Conservation (phyloP, 2,329 filamentous ascomycete genomes). For the Alternaria sp. region DNA sequence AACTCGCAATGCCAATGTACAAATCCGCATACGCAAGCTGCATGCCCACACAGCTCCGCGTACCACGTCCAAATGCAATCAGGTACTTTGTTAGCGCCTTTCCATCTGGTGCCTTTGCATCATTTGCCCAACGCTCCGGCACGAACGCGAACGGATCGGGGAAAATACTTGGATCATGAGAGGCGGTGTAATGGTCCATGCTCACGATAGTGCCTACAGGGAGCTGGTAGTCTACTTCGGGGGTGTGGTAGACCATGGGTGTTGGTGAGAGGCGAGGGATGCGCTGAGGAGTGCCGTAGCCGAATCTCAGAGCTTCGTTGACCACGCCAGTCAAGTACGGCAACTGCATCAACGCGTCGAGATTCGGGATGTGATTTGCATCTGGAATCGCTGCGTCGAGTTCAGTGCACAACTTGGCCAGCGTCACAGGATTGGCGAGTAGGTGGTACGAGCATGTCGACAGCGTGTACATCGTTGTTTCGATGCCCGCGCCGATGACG, state of each 20-base stretch:
- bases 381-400: constrained; percentile 12
- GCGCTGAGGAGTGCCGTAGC: constrained; percentile 22
- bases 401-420: not conserved
- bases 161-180: constrained; percentile 33
- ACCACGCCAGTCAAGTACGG: not conserved
- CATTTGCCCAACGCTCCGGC: not conserved
- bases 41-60: constrained; percentile 17
- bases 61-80: constrained; percentile 16
- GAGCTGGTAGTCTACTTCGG: constrained; percentile 15
- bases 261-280: not conserved
- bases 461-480: constrained; percentile 18
- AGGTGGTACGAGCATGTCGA: constrained; percentile 23
- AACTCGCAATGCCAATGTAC: constrained; percentile 10
- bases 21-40: constrained; percentile 18
- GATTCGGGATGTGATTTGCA: not conserved
- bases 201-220: constrained; percentile 36
- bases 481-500: constrained; percentile 26
- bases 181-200: constrained; percentile 35
- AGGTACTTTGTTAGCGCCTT: constrained; percentile 17
- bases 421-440: constrained; percentile 12
- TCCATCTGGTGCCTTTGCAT: not conserved
- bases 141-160: constrained; percentile 9
- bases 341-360: not conserved
- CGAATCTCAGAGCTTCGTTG: constrained; percentile 30
- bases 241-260: constrained; percentile 25